Percentiles rank a stretch among this genome's conserved stretches.
Conservation (phyloP, 805 yeast species). For the Wickerhamiella lipophila region DNA sequence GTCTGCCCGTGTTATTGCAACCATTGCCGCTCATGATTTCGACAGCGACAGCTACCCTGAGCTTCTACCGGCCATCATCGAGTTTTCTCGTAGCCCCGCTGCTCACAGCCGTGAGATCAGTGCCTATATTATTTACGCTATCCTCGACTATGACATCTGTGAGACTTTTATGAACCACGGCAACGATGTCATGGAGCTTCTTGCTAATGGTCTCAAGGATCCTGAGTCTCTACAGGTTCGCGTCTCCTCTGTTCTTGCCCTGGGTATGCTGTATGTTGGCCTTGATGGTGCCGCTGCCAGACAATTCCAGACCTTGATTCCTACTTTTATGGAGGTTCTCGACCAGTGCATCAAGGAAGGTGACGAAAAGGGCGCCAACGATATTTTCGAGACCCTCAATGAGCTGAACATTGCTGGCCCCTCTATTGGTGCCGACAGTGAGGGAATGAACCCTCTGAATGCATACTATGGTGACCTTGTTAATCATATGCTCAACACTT, state of each 20-base stretch:
- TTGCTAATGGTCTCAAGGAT: constrained; percentile 51
- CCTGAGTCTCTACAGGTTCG: constrained; percentile 57
- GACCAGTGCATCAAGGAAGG: constrained; percentile 56
- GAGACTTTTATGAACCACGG: constrained; percentile 24
- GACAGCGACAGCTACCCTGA: constrained; percentile 61
- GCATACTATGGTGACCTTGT: constrained; percentile 56
- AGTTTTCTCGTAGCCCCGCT: constrained; percentile 46
- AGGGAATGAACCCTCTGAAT: constrained; percentile 41
- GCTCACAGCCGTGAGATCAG: constrained; percentile 67
- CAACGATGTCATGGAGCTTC: constrained; percentile 58
- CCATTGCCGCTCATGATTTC: constrained; percentile 68
- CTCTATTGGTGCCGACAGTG: constrained; percentile 27
- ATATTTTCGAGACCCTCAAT: constrained; percentile 74
- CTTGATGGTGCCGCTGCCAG: constrained; percentile 51
- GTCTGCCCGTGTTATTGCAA: constrained; percentile 75
- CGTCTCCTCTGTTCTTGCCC: constrained; percentile 68
- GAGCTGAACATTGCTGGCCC: constrained; percentile 65
- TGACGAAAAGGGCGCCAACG: constrained; percentile 60
- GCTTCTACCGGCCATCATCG: constrained; percentile 56
- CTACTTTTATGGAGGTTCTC: constrained; percentile 69
- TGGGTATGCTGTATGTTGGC: constrained; percentile 39
- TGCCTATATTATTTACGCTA: constrained; percentile 60
- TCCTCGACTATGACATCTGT: constrained; percentile 42
- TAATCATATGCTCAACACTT: constrained; percentile 54
- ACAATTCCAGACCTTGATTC: constrained; percentile 44